These are phyloP conservation scores for Hemisphaericaspora subhashii DNA, from an alignment of 1,139 yeast species.

Conservation along the genomic window DNA sequence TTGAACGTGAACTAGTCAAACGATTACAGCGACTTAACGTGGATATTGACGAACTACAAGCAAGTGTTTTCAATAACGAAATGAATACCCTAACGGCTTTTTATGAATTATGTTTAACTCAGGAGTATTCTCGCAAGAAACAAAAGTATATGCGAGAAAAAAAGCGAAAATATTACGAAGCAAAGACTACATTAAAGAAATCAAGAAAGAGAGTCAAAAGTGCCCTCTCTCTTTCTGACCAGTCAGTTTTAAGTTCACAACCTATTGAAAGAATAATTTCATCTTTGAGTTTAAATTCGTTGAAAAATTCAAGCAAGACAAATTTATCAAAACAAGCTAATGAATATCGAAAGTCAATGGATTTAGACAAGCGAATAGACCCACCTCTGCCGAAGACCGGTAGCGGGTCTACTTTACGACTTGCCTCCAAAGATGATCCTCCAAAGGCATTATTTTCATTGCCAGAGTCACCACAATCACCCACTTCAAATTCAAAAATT, in stretches of 20 bases:
- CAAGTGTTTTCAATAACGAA: conserved; percentile 58
- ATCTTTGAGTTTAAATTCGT: conserved; percentile 36
- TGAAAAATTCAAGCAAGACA: conserved; percentile 22
- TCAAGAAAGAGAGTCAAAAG: conserved; percentile 53
- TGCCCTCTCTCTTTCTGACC: conserved; percentile 38
- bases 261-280: conserved; percentile 45
- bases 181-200: conserved; percentile 42
- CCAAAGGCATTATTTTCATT: conserved; percentile 4
- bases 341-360: conserved; percentile 6
- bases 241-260: conserved; percentile 24
- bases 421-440: background rate
- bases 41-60: conserved; percentile 62
- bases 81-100: conserved; percentile 84
- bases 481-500: background rate
- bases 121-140: conserved; percentile 48
- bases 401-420: conserved; percentile 4
- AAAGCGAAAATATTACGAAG: conserved; percentile 41
- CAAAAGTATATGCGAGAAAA: conserved; percentile 32
- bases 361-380: conserved; percentile 8
- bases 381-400: conserved; percentile 8
- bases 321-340: conserved; percentile 13
- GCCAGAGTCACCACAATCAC: conserved; percentile 2
- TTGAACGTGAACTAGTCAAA: conserved; percentile 67
- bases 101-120: conserved; percentile 73
- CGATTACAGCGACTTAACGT: conserved; percentile 64